Percentiles rank a stretch among this genome's conserved stretches.
These are phyloP conservation scores for Kwoniella dejecticola DNA, from an alignment of 768 basidiomycete species.

Conservation along the genomic window DNA sequence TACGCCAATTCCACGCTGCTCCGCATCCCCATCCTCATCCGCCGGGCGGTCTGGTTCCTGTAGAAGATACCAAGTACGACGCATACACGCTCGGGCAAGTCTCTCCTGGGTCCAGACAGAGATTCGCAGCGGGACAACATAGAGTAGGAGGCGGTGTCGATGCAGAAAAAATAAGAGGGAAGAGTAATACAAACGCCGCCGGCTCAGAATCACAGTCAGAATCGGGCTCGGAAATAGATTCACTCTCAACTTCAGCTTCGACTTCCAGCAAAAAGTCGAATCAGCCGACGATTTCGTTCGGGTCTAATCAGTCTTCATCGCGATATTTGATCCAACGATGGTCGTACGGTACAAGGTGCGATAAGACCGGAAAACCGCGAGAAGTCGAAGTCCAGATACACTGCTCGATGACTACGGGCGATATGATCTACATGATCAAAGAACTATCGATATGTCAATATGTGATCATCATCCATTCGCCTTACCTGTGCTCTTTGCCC, in stretches of 20 bases:
- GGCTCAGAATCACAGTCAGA: neutral
- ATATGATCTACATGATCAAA: slow-evolving; percentile 86
- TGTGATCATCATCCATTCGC: slow-evolving; percentile 89
- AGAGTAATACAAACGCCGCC: neutral
- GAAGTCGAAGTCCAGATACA: slow-evolving; percentile 98
- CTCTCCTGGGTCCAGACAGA: slow-evolving; percentile 62
- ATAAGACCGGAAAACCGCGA: slow-evolving; percentile 82
- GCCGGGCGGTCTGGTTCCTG: slow-evolving; percentile 69
- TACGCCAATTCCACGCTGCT: slow-evolving; percentile 92
- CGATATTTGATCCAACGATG: slow-evolving; percentile 80
- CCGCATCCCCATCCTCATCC: slow-evolving; percentile 66
- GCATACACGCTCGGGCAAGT: slow-evolving; percentile 54
- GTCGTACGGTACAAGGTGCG: slow-evolving; percentile 75
- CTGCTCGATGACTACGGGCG: slow-evolving; percentile 91
- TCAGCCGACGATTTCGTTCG: slow-evolving; percentile 29
- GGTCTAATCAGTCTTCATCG: slow-evolving; percentile 60
- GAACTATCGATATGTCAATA: slow-evolving; percentile 94
- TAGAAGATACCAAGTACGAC: slow-evolving; percentile 73
- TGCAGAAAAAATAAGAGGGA: neutral
- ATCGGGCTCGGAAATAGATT: neutral
- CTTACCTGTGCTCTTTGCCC: slow-evolving; percentile 87
- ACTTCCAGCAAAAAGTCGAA: neutral
- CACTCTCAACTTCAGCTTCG: neutral
- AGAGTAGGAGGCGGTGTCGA: neutral
- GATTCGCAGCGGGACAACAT: slow-evolving; percentile 44